Conservation (phyloP, 2,329 filamentous ascomycete species). For the Fusarium dlaminii region DNA sequence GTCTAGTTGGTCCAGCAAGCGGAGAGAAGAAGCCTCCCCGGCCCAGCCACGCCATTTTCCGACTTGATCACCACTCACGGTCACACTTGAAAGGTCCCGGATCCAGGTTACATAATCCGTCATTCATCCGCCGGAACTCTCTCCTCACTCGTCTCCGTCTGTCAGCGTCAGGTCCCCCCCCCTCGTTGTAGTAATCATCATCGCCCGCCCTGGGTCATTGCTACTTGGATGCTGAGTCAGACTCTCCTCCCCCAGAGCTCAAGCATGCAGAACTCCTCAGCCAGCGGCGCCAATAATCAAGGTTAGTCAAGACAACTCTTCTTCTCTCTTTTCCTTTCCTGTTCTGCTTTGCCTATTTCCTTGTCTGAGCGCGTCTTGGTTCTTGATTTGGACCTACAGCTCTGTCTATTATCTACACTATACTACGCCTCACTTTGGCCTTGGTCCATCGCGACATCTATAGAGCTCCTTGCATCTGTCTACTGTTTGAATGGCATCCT, state of each 20-base stretch:
- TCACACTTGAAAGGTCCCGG: conserved; percentile 27
- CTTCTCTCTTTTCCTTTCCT: conserved; percentile 18
- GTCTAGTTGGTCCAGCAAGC: conserved; percentile 20
- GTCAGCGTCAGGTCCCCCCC: conserved; percentile 38
- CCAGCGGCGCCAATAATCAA: conserved; percentile 47
- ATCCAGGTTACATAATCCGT: conserved; percentile 44
- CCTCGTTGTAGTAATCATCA: conserved; percentile 45
- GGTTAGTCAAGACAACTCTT: conserved; percentile 43
- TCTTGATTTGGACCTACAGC: conserved; percentile 17
- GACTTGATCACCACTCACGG: conserved; percentile 31
- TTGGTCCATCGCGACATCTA: conserved; percentile 32
- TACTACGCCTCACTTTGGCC: conserved; percentile 5
- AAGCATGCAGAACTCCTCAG: conserved; percentile 48
- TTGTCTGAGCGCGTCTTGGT: conserved; percentile 13
- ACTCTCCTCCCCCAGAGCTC: conserved; percentile 42
- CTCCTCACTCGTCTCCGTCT: conserved; percentile 40
- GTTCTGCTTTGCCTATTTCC: conserved; percentile 24
- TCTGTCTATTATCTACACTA: conserved; percentile 11
- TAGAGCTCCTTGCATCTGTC: conserved; percentile 29
- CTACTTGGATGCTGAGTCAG: conserved; percentile 50
- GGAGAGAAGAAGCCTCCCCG: conserved; percentile 32
- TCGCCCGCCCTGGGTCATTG: conserved; percentile 38
- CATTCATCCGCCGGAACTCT: conserved; percentile 38
- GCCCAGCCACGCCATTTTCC: conserved; percentile 46
- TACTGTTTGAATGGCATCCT: conserved; percentile 35